Base-by-base conservation (phyloP, 257 asterid species). In the Jacaranda mimosifolia region DNA sequence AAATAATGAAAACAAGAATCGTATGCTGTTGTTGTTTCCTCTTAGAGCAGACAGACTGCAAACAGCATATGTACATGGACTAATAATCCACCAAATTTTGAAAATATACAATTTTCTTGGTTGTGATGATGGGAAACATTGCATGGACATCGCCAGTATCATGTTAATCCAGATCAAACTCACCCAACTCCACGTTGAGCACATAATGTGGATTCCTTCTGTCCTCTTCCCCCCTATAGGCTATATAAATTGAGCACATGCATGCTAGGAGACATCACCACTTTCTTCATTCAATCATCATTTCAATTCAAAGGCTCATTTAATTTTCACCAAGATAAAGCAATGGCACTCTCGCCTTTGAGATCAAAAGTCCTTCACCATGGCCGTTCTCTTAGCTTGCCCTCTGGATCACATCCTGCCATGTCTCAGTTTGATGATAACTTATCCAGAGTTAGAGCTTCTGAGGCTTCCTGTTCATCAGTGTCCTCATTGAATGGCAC, bases 271-370 rank as follows among this genome's bases (percentile, higher is more conserved):
- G 9, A 19, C 74, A 81, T 73, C 80, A 51, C 68, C 58, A 18
- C 13, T 77, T 73, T 77, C 72, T 49, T 45, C 68, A 19, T 74
- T 68, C 74, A 65, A 18, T 35, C 55, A 62, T n/a, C n/a, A 4
- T 1, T 46, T 55, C 58, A 52, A 43, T 18, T 72, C 74, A 12
- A 17, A 63, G 63, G 59, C 51, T 72, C 64, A 49, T 9, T n/a
- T n/a, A n/a, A n/a, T n/a, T 42, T 77, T 57, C 73, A 70, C 60
- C 57, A 8, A 12, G 65, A 7, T 40, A 42, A 63, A 39, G 7
- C 35, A 80, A 85, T 85, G 89, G 85, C 86, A 73, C 62, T 82
- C 71, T 84, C 88, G 13, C 87, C 90, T 74, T 75, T 80, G 83
- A 86, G 83, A 72, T 72, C 84, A 9, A 86, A 84, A 75, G 21